These are phyloP conservation scores for Penicillium atrosanguineum DNA, from an alignment of 495 filamentous ascomycete genomes.

Conservation along the genomic window DNA sequence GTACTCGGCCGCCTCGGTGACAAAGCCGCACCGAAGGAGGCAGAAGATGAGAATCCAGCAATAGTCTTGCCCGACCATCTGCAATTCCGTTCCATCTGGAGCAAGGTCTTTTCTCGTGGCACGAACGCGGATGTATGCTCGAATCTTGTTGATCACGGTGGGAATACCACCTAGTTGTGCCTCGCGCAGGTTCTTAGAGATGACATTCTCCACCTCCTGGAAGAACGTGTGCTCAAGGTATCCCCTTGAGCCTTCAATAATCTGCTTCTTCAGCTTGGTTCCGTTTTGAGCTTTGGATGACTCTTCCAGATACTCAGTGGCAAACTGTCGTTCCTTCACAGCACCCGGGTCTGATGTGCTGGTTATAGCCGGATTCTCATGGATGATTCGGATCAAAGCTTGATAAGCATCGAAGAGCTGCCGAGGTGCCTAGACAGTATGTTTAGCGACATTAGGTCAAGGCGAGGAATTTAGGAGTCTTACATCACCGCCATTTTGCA, in stretches of 20 bases:
- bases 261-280: constrained; percentile 64
- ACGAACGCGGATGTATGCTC: constrained; percentile 82
- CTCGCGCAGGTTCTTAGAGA: constrained; percentile 79
- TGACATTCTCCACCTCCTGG: constrained; percentile 65
- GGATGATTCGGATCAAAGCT: constrained; percentile 70
- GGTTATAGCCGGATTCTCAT: constrained; percentile 57
- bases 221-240: constrained; percentile 77
- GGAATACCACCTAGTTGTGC: constrained; percentile 89
- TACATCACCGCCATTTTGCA: constrained; percentile 62
- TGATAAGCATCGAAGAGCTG: constrained; percentile 76
- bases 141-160: constrained; percentile 81
- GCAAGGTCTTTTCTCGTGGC: constrained; percentile 74
- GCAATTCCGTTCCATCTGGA: constrained; percentile 68
- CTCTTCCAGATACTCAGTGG: constrained; percentile 69
- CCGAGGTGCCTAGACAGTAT: constrained; percentile 46
- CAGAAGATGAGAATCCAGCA: constrained; percentile 94
- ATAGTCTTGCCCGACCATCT: constrained; percentile 70
- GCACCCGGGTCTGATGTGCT: constrained; percentile 51
- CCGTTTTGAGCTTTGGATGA: constrained; percentile 57
- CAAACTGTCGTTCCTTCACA: constrained; percentile 73
- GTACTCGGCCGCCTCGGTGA: constrained; percentile 81
- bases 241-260: constrained; percentile 70
- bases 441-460: constrained; percentile 1
- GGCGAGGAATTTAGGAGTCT: constrained; percentile 13
- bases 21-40: constrained; percentile 80